These are phyloP conservation scores for Penicillium paneum DNA, from an alignment of 2,329 filamentous ascomycete genomes.

Conservation along the genomic window DNA sequence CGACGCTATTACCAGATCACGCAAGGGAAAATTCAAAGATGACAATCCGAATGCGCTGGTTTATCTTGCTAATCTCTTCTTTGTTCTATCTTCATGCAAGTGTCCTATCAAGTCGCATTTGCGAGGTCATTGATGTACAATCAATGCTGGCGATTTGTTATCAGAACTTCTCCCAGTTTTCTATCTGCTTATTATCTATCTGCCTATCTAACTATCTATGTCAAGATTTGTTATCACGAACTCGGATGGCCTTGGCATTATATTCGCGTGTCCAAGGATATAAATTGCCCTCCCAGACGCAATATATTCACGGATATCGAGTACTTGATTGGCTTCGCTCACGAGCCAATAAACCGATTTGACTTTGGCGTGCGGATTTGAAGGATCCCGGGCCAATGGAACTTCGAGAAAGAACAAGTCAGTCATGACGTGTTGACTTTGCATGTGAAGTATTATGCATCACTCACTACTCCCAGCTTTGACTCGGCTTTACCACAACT, in stretches of 20 bases:
- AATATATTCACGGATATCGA: background rate
- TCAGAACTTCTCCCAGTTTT: background rate
- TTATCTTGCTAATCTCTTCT: constrained; percentile 1
- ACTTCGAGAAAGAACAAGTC: background rate
- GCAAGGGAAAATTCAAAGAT: background rate
- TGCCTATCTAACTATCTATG: background rate
- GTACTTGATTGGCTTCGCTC: background rate
- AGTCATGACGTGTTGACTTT: background rate
- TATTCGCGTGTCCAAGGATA: background rate
- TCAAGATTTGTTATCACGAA: background rate
- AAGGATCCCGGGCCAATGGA: background rate
- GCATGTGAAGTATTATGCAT: background rate
- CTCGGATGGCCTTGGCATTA: background rate
- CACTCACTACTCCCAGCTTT: background rate
- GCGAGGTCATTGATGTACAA: background rate
- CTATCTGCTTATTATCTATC: background rate
- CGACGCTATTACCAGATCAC: background rate
- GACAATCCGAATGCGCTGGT: background rate
- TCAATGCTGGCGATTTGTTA: background rate
- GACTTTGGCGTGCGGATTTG: background rate
- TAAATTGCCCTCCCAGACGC: background rate
- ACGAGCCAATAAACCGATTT: background rate
- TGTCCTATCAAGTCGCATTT: background rate
- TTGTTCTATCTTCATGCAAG: background rate
- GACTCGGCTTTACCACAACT: too few species aligned